A percentile compares a stretch with the other conserved stretches of the same genome.
Evolutionary conservation across 257 asterid species (phyloP).

Genomic region (Solanum chiquidenum): DNA sequence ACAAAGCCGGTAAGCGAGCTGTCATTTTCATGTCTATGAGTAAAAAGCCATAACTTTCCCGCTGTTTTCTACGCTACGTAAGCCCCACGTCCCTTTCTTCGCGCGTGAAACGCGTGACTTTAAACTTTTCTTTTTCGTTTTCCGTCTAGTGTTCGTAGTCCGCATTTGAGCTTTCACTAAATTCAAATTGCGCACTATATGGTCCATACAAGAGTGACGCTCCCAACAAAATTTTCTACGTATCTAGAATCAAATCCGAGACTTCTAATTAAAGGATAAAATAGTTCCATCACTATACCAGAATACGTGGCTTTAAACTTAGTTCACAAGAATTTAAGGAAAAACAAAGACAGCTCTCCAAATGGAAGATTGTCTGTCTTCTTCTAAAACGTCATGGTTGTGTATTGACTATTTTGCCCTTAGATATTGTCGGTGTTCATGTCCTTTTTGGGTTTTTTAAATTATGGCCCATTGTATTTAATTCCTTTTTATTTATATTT

Average conservation of each 20-base stretch:
- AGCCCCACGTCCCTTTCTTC: constrained; percentile 11
- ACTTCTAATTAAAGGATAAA: accelerated
- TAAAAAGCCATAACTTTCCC: background rate
- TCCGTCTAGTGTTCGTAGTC: accelerated
- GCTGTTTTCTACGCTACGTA: constrained; percentile 21
- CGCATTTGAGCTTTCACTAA: accelerated
- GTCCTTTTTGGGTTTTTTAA: background rate
- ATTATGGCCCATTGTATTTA: constrained; percentile 5
- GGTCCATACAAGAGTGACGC: accelerated
- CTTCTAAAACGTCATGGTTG: background rate
- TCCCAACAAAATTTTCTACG: accelerated
- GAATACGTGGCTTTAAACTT: background rate
- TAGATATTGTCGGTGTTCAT: constrained; percentile 13
- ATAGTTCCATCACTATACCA: accelerated
- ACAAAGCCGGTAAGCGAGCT: constrained; percentile 10
- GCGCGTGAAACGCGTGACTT: constrained; percentile 28
- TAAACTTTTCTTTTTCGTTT: background rate
- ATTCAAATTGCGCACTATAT: accelerated
- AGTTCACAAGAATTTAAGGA: background rate
- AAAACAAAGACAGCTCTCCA: constrained; percentile 13
- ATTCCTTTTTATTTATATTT: background rate
- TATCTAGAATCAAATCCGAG: accelerated
- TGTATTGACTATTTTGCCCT: background rate
- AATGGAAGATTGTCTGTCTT: constrained; percentile 11
- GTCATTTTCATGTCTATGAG: constrained; percentile 7